Evolutionary conservation across 2,329 filamentous ascomycete genomes (phyloP), one percentile per base, ranked within the genome.

Genomic region (Nigrograna mackinnonii): DNA sequence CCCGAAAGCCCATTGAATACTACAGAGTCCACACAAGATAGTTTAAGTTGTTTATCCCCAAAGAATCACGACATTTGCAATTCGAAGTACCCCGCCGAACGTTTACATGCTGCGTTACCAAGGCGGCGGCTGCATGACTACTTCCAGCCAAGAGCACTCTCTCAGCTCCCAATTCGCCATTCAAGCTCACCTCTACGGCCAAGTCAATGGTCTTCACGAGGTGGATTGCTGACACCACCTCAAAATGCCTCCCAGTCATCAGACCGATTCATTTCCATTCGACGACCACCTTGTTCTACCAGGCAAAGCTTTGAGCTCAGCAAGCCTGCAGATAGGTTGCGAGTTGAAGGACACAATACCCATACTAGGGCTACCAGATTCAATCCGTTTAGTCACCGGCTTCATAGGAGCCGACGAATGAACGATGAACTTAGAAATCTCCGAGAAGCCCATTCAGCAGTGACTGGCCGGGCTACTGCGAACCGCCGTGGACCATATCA

Each of bases 241-340:
- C 47, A 52, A 33, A 53, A 47, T 35, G 41, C 45, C 28, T 51
- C 52, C 24, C 62, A 50, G 20, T 73, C 71, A 9, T 76, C 76
- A 17, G 83, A 86, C 61, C 75, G 84, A 20, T 86, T 85, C 57
- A 76, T 86, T 33, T 73, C 79, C 22, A 57, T 57, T 39, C 70
- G 77, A 35, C 69, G 71, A 36, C 69, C 69, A 35, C 62, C 66
- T 4, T 64, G 68, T 17, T 54, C 67, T 24, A 65, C 72, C 13
- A 67, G 73, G 18, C 71, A 78, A 40, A 76, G 72, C 35, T 83
- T 79, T 50, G 75, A 74, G 44, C 52, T 81, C 21, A 77, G 72
- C 50, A 82, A 78, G 53, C 64, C 72, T 35, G 65, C 72, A 14
- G 57, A 69, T 22, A 68, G 70, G 21, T 61, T 82, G 13, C 72